Base-by-base conservation (phyloP, 2,329 filamentous ascomycete species). In the Clonostachys byssicola region DNA sequence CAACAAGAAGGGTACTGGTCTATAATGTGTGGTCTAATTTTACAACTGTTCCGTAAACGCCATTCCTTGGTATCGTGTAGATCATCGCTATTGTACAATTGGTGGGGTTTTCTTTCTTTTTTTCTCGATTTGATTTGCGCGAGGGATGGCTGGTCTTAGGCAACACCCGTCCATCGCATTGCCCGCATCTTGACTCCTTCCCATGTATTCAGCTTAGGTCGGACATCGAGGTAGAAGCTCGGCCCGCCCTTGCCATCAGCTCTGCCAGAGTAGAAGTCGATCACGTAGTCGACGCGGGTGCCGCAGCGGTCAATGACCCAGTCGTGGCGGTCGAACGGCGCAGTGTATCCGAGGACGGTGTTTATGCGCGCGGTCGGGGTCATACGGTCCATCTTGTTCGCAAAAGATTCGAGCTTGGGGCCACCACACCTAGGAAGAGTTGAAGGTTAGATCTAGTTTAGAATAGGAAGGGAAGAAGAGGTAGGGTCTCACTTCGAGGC, bases 301-400 rank as follows among this genome's bases (percentile, higher is more conserved):
- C 88, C 92, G 62, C 94, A 97, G 45, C 94, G 78, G 68, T 99
- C 92, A 35, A 99, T 86, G 20, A 96, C 84, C 94, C 94, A 99
- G 66, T 99, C 94, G 65, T 99, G 94, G 30, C 94, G 78, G 69
- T 99, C 94, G 66, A 99, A 99, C 2, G 94, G 94, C 46, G 86
- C 77, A 50, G 87, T 85, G 66, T 96, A 97, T n/a, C 94, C 94
- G 46, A 96, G 70, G 49, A 91, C 67, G 5, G 85, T 88, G 66
- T 95, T 95, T 55, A 94, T 67, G 49, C 92, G 77, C 3, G 94
- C 94, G 51, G 85, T 85, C 0, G 94, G 94, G 5, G 89, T 94
- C 72, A 96, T 73, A 49, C 72, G 73, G 13, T 72, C 73, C 57
- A 75, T 83, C 42, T 85, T 73, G 50, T 95, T 95, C 5, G 84